These are phyloP conservation scores for Heteromeles arbutifolia DNA, from an alignment of 306 rosid genomes.

Conservation along the genomic window DNA sequence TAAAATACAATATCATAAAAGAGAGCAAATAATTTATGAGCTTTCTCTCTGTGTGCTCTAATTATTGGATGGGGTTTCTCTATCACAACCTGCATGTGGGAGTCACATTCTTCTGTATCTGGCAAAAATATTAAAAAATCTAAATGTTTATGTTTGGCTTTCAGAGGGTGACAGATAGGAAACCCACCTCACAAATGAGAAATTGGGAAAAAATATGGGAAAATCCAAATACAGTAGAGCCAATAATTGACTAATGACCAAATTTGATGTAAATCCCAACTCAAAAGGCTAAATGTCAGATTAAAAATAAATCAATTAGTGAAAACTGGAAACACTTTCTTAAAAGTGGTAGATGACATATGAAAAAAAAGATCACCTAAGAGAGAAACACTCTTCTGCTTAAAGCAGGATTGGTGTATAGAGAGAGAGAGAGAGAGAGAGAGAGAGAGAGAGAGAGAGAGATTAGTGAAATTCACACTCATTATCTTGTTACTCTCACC, in stretches of 20 bases:
- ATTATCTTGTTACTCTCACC: background rate
- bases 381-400: background rate
- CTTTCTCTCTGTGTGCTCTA: background rate
- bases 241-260: background rate
- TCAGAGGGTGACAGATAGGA: background rate
- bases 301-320: background rate
- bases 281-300: background rate
- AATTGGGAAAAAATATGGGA: background rate
- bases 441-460: too few species aligned
- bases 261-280: background rate
- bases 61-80: background rate
- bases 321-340: background rate
- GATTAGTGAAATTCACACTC: constrained; percentile 1
- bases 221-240: background rate
- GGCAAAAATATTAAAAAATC: background rate
- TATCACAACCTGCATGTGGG: background rate
- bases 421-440: too few species aligned
- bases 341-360: background rate
- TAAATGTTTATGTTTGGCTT: background rate
- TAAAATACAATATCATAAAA: background rate
- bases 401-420: background rate
- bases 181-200: background rate
- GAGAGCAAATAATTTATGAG: background rate
- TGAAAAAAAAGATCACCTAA: background rate
- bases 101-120: background rate